Evolutionary conservation across 345 rosid species (phyloP).

Genomic region (Citrus australasica): DNA sequence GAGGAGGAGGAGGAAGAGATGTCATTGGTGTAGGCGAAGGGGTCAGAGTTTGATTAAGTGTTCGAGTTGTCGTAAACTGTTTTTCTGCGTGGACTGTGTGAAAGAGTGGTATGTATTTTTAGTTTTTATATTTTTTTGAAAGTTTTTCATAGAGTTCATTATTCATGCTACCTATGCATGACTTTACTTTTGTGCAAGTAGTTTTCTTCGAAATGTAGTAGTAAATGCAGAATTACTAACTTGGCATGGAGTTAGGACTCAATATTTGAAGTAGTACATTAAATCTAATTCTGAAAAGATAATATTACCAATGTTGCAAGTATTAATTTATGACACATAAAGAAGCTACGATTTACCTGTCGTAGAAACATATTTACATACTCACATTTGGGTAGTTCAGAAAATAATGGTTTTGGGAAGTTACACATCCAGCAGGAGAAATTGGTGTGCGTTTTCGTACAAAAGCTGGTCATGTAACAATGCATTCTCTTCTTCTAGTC

Average conservation of each 20-base stretch:
- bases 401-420: not conserved
- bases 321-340: not conserved
- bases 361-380: not conserved
- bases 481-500: not conserved
- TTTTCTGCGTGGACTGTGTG: constrained; percentile 73
- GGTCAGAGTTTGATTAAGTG: constrained; percentile 57
- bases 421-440: not conserved
- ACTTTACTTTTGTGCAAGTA: not conserved
- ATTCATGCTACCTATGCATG: not conserved
- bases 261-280: not conserved
- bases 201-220: not conserved
- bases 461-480: not conserved
- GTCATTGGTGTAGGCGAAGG: constrained; percentile 84
- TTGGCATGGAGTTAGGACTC: not conserved
- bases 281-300: not conserved
- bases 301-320: not conserved
- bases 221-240: not conserved
- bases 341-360: not conserved
- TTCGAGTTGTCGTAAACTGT: constrained; percentile 60
- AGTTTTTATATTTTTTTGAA: not conserved
- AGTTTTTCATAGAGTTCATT: not conserved
- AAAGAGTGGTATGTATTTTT: constrained; percentile 49
- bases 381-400: not conserved
- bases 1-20: constrained; percentile 51
- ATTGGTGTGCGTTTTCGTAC: not conserved